These are phyloP conservation scores for Rhizopus delemar DNA, from an alignment of 371 early-diverging fungal genomes.

Conservation along the genomic window DNA sequence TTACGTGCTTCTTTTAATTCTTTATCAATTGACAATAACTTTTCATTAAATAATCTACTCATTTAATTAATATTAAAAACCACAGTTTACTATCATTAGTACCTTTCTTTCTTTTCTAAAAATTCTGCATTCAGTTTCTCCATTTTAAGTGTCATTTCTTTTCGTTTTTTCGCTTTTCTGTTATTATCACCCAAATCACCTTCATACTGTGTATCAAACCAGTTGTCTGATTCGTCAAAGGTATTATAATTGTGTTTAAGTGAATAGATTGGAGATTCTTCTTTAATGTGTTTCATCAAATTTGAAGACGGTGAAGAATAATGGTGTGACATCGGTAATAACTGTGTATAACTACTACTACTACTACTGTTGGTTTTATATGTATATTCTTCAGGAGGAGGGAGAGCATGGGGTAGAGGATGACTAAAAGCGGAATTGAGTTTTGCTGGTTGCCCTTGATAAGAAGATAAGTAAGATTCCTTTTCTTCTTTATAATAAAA, in stretches of 20 bases:
- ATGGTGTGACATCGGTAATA: slow-evolving; percentile 5
- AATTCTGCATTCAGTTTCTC: slow-evolving; percentile 45
- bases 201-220: slow-evolving; percentile 14
- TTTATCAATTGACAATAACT: slow-evolving; percentile 26
- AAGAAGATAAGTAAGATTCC: background rate
- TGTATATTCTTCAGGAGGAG: slow-evolving; percentile 6
- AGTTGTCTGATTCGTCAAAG: slow-evolving; percentile 10
- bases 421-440: slow-evolving; percentile 15
- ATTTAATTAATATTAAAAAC: background rate
- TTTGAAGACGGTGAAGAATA: slow-evolving; percentile 1
- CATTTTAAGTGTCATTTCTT: slow-evolving; percentile 38
- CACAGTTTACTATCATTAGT: slow-evolving; percentile 4
- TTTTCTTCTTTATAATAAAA: slow-evolving; percentile 9
- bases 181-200: slow-evolving; percentile 28
- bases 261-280: background rate
- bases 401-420: background rate
- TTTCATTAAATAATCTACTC: slow-evolving; percentile 35
- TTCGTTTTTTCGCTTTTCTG: slow-evolving; percentile 36
- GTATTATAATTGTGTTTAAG: slow-evolving; percentile 1
- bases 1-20: slow-evolving; percentile 30
- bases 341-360: slow-evolving; percentile 1
- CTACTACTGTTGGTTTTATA: slow-evolving; percentile 9
- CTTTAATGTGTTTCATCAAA: slow-evolving; percentile 1
- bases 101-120: slow-evolving; percentile 46
- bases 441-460: slow-evolving; percentile 6